Percentiles rank a stretch among this genome's conserved stretches.
These are phyloP conservation scores for Daldinia loculata DNA, from an alignment of 495 filamentous ascomycete species.

Conservation along the genomic window DNA sequence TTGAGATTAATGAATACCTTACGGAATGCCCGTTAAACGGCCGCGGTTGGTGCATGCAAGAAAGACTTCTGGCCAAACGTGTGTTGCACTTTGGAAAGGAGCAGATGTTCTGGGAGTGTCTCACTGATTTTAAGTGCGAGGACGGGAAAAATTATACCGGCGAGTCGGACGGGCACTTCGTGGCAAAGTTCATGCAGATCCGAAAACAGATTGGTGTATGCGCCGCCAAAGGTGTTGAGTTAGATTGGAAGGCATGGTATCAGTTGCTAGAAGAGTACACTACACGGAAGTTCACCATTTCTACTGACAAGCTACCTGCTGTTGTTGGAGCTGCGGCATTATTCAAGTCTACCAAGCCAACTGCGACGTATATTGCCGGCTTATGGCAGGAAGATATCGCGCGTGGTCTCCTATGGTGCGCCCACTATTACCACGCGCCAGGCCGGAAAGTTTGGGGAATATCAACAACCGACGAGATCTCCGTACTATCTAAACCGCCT, in stretches of 20 bases:
- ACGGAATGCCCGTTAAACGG: slow-evolving; percentile 37
- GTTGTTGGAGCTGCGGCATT: slow-evolving; percentile 37
- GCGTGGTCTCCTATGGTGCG: slow-evolving; percentile 39
- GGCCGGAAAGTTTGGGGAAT: slow-evolving; percentile 33
- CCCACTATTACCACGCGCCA: slow-evolving; percentile 25
- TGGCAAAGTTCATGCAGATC: slow-evolving; percentile 22
- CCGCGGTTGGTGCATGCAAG: slow-evolving; percentile 41
- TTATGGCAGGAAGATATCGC: slow-evolving; percentile 41
- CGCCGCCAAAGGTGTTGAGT: slow-evolving; percentile 1
- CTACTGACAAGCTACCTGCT: slow-evolving; percentile 42
- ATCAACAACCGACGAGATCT: slow-evolving; percentile 11
- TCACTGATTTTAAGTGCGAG: slow-evolving; percentile 21
- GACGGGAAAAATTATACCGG: slow-evolving; percentile 17
- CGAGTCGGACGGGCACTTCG: slow-evolving; percentile 15
- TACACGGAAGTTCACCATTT: slow-evolving; percentile 29
- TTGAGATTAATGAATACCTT: slow-evolving; percentile 27
- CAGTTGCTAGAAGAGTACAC: slow-evolving; percentile 40
- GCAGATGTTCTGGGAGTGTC: slow-evolving; percentile 41
- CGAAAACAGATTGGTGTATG: slow-evolving; percentile 26
- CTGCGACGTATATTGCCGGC: slow-evolving; percentile 41
- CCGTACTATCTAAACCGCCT: slow-evolving; percentile 9
- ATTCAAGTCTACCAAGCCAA: slow-evolving; percentile 22
- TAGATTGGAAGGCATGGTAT: slow-evolving; percentile 34
- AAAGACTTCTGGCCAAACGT: slow-evolving; percentile 26
- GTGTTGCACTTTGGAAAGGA: slow-evolving; percentile 34